Evolutionary conservation across 2,329 filamentous ascomycete species (phyloP).

Genomic region (Fusarium phyllophilum): DNA sequence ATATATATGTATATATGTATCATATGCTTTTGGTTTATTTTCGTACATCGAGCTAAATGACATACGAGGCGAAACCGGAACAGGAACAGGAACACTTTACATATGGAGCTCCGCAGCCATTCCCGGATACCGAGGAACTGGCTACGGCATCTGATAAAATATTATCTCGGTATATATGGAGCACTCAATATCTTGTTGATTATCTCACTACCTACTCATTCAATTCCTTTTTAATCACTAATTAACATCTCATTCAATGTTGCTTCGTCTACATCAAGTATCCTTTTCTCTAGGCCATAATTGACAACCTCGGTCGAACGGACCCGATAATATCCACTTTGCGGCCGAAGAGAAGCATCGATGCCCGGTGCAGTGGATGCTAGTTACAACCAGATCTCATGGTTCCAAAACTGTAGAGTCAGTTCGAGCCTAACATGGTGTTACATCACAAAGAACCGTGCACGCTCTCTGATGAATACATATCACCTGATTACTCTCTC

Average conservation of each 20-base stretch:
- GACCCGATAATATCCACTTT: constrained; percentile 35
- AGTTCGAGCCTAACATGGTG: not conserved
- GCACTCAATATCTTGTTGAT: not conserved
- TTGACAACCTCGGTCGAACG: constrained; percentile 26
- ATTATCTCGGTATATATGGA: not conserved
- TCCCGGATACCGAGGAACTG: constrained; percentile 25
- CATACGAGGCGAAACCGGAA: constrained; percentile 7
- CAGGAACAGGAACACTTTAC: not conserved
- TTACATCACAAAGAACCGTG: not conserved
- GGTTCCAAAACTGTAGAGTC: not conserved
- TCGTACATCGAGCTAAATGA: not conserved
- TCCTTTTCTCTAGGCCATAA: not conserved
- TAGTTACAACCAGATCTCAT: not conserved
- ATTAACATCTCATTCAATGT: fast-evolving
- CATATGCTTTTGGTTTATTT: not conserved
- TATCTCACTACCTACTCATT: fast-evolving
- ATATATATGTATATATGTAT: not conserved
- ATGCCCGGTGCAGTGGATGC: constrained; percentile 23
- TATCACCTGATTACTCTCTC: not conserved
- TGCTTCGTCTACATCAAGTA: not conserved
- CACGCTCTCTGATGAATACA: not conserved
- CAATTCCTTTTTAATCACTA: too few species aligned
- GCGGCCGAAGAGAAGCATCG: constrained; percentile 4
- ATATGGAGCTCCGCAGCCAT: constrained; percentile 14
- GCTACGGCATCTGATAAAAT: constrained; percentile 23